Base-by-base conservation (phyloP, 257 asterid genomes). In the Echites panduratus region DNA sequence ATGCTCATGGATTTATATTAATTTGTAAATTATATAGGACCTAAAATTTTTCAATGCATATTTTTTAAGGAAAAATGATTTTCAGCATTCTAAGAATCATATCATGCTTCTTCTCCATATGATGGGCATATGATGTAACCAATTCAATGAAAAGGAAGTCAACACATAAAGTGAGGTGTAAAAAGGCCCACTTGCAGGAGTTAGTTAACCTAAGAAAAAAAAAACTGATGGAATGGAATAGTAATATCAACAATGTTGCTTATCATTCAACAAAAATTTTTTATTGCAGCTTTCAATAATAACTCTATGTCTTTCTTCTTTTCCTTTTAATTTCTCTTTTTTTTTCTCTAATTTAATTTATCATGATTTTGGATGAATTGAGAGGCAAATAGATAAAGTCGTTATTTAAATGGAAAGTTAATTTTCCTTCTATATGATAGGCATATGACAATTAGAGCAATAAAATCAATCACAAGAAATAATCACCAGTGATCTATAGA, bases 31-130 rank as follows among this genome's bases (percentile, higher is more conserved):
- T n/a, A n/a, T n/a, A n/a, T n/a, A n/a, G n/a, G n/a, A n/a, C n/a
- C n/a, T n/a, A n/a, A n/a, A n/a, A n/a, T n/a, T n/a, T n/a, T n/a
- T n/a, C n/a, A n/a, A n/a, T n/a, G n/a, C n/a, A n/a, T n/a, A n/a
- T n/a, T n/a, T n/a, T n/a, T n/a, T n/a, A n/a, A n/a, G n/a, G n/a
- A n/a, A n/a, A n/a, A n/a, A n/a, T n/a, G n/a, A n/a, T n/a, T n/a
- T n/a, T n/a, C n/a, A n/a, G n/a, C n/a, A n/a, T n/a, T n/a, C n/a
- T n/a, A n/a, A n/a, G n/a, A n/a, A n/a, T n/a, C n/a, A n/a, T n/a
- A n/a, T n/a, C n/a, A n/a, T n/a, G n/a, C n/a, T n/a, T n/a, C 83
- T 83, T 90, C 77, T 82, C 95, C 68, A 95, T 84, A 80, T 95
- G 99, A 38, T 45, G 89, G 67, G 90, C 87, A 76, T 95, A 95